These are phyloP conservation scores for Margaritispora aquatica DNA, from an alignment of 495 filamentous ascomycete genomes.

Conservation along the genomic window DNA sequence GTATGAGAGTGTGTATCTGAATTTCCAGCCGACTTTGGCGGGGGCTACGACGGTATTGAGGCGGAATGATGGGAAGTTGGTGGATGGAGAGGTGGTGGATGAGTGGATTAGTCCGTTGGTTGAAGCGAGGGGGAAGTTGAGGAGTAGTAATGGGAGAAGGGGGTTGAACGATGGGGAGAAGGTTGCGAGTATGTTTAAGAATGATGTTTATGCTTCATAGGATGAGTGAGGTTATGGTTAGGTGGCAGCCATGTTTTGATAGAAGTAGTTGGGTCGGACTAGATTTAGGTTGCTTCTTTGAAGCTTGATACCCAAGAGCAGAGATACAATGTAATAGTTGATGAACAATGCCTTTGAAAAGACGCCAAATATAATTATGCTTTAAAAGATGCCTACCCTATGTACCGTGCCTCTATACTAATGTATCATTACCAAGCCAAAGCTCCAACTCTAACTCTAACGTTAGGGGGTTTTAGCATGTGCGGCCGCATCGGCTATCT, in stretches of 20 bases:
- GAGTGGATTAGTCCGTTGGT: constrained; percentile 17
- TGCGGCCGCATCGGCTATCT: background rate
- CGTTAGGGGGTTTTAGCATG: background rate
- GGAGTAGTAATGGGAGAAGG: constrained; percentile 8
- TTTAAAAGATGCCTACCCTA: background rate
- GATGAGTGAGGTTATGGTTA: background rate
- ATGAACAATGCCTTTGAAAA: too few species aligned
- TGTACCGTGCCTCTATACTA: background rate
- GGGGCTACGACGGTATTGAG: constrained; percentile 14
- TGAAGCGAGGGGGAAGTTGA: constrained; percentile 10
- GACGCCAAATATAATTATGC: background rate
- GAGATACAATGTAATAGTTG: too few species aligned
- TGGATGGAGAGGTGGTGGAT: constrained; percentile 7
- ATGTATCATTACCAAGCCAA: background rate
- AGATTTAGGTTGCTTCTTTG: too few species aligned
- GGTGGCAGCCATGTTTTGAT: too few species aligned
- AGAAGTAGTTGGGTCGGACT: too few species aligned
- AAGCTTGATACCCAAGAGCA: too few species aligned
- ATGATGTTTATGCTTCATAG: constrained; percentile 9
- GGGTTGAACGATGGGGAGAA: constrained; percentile 2
- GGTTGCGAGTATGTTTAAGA: constrained; percentile 8
- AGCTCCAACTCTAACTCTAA: background rate
- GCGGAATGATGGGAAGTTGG: constrained; percentile 10
- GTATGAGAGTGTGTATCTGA: constrained; percentile 16
- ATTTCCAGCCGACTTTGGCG: constrained; percentile 13